Evolutionary conservation across 768 basidiomycete species (phyloP), one percentile per base, ranked within the genome.

Genomic region (Phylloporus sp.): DNA sequence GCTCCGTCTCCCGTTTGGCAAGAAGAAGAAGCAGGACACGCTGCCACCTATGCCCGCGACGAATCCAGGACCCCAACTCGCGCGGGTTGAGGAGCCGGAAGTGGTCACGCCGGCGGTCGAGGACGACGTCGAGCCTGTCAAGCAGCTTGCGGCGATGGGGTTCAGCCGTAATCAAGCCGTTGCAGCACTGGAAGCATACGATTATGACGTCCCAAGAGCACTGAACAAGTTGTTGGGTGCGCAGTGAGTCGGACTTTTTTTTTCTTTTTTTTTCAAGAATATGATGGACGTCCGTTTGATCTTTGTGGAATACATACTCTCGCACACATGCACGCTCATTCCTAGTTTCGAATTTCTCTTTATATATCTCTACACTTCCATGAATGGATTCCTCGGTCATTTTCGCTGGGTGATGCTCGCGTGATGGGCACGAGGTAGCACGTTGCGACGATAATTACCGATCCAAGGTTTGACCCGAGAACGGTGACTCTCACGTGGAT

Each of bases 111-210:
- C 84, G 1, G 76, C 76, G 11, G 71, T 73, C 11, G 82, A 81
- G 23, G 86, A 86, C 52, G 87, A 92, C 48, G 80, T 82, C 11
- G 81, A 83, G 51, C 70, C 82, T 2, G 86, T 93, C 18, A 87
- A 82, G 59, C 82, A 86, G 60, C 71, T 98, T 32, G 82, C 81
- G 38, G 78, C 76, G 17, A 96, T 97, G 93, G 95, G 95, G 21
- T 97, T 98, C 72, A 83, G 78, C 51, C 79, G 94, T 33, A 65
- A 71, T 14, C 83, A 93, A 62, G 89, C 90, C 0, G 79, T 97
- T 7, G 76, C 76, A 11, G 91, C 94, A 11, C 73, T 98, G 6
- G 94, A 95, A 65, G 82, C 78, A 47, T 74, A 86, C 60, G 82
- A 81, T 45, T 96, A 95, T 59, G 85, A 93, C 63, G 77, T 95